These are phyloP conservation scores for Osmanthus fragrans DNA, from an alignment of 257 asterid species.

Conservation along the genomic window DNA sequence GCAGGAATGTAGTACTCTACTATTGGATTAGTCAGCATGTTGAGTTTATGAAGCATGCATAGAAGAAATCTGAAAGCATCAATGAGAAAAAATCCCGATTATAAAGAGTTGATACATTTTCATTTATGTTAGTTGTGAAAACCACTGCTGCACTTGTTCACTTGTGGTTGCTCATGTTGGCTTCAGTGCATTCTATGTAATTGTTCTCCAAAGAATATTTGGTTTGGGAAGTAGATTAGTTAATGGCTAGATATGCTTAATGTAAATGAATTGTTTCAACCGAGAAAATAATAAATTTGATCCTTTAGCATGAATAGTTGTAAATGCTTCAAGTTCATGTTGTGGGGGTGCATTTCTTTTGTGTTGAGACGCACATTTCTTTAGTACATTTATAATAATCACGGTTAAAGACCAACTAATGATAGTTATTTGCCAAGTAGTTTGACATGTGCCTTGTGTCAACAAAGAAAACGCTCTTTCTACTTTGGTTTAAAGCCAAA, in stretches of 20 bases:
- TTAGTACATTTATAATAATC: not conserved
- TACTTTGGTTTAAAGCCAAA: not conserved
- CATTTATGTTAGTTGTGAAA: not conserved
- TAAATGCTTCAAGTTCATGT: too few species aligned
- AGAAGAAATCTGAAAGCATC: not conserved
- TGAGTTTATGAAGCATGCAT: not conserved
- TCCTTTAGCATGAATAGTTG: too few species aligned
- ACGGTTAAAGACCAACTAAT: too few species aligned
- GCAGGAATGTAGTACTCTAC: not conserved
- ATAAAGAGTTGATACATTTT: too few species aligned
- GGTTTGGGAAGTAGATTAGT: not conserved
- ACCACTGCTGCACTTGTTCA: not conserved
- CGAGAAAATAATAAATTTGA: not conserved
- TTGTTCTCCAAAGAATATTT: not conserved
- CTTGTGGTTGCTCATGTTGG: not conserved
- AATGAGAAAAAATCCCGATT: not conserved
- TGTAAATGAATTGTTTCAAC: not conserved
- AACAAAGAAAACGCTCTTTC: too few species aligned
- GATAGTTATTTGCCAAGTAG: too few species aligned
- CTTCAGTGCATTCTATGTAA: not conserved
- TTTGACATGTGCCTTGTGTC: too few species aligned
- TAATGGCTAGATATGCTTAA: not conserved
- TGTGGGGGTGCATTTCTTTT: too few species aligned
- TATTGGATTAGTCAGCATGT: not conserved
- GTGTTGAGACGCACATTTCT: not conserved